Base-by-base conservation (phyloP, 2,329 filamentous ascomycete species). In the Cercospora brassicicola region DNA sequence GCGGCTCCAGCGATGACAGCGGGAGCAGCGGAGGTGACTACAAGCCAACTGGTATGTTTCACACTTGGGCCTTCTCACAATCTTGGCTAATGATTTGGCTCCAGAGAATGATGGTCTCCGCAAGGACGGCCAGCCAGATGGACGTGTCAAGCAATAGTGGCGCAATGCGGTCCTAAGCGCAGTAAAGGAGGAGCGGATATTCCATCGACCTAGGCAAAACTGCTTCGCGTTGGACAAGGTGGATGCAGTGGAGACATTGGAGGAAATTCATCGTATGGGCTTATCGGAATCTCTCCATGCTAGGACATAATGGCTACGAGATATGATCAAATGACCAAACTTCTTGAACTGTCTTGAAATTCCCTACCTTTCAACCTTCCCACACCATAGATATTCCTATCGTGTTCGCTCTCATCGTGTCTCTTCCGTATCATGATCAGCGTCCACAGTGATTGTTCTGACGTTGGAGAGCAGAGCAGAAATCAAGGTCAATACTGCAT, bases 51-150 rank as follows among this genome's bases (percentile, higher is more conserved):
- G 76, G 75, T 76, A 67, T n/a, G 60, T 18, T 51, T 15, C 15
- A 20, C 13, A 39, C 11, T 7, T 33, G 2, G 23, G 10, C 61
- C 20, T 18, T 11, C 13, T 61, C 7, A 23, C 60, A 11, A 48
- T n/a, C 6, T n/a, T 28, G 3, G 28, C 28, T 23, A n/a, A 65
- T 73, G 48, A 70, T 57, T 56, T 10, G 15, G n/a, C 28, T 13
- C 23, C 66, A 79, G 79, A 82, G 76, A 79, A 82, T 72, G 78
- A 76, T 71, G 81, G 80, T 67, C 77, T 82, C 67, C 79, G 79
- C 72, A 75, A 81, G 73, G 80, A 82, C 71, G 80, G 81, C 62
- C 77, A 79, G 61, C 79, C 79, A 62, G 81, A 82, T 39, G 33
- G 33, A 39, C 33, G 33, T 39, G 33, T 39, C 33, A 39, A 39